Conservation (phyloP, 257 asterid species). For the Salvia rosmarinus region DNA sequence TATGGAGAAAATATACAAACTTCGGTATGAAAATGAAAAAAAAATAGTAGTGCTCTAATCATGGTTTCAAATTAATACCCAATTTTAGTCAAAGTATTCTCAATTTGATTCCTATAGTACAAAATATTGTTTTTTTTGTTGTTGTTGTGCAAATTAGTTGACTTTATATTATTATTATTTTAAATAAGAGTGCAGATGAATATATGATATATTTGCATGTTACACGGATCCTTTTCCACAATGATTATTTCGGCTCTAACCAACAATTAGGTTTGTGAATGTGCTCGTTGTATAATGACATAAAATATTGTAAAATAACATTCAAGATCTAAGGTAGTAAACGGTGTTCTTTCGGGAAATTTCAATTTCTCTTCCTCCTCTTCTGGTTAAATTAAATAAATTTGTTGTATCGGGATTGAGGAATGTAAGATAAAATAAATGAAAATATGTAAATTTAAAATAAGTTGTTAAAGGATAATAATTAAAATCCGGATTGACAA, state of each 20-base stretch:
- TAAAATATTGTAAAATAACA: background rate
- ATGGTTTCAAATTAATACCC: conserved; percentile 11
- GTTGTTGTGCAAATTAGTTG: conserved; percentile 31
- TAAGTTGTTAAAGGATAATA: too few species aligned
- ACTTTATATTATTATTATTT: background rate
- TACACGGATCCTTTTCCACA: conserved; percentile 30
- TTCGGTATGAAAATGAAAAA: background rate
- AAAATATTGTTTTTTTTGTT: conserved; percentile 18
- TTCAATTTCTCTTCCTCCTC: too few species aligned
- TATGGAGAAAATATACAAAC: conserved; percentile 7
- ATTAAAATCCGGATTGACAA: too few species aligned
- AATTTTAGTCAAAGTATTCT: conserved; percentile 25
- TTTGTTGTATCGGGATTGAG: too few species aligned
- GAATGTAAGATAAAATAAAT: too few species aligned
- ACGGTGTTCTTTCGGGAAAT: too few species aligned
- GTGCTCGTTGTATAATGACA: background rate
- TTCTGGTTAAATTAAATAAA: too few species aligned
- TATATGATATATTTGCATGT: conserved; percentile 41
- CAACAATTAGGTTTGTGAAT: conserved; percentile 7
- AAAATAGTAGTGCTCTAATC: background rate
- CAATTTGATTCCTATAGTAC: conserved; percentile 10
- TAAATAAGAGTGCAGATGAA: background rate
- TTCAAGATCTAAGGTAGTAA: too few species aligned
- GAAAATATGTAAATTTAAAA: too few species aligned
- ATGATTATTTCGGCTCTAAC: conserved; percentile 18